Evolutionary conservation across 768 basidiomycete species (phyloP).

Genomic region (Hericium erinaceus): DNA sequence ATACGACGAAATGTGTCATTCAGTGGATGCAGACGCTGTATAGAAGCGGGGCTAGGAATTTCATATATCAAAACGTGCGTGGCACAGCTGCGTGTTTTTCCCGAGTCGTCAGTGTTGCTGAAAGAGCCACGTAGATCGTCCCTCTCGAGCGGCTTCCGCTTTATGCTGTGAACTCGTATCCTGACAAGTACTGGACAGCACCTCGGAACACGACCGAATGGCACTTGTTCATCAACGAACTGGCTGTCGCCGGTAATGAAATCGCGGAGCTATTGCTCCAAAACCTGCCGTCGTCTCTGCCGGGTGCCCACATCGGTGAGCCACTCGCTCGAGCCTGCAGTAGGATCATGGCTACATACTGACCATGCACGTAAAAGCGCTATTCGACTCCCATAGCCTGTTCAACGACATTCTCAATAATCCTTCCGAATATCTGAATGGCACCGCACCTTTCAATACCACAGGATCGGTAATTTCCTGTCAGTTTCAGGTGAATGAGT

Average conservation of each 20-base stretch:
- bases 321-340: neutral
- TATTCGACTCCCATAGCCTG: neutral
- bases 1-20: conserved; percentile 48
- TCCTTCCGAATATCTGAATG: neutral
- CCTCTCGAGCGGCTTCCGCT: conserved; percentile 22
- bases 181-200: conserved; percentile 24
- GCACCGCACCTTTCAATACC: neutral
- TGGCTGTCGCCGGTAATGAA: conserved; percentile 22
- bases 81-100: neutral
- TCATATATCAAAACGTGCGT: conserved; percentile 60
- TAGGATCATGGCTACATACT: no score
- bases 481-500: conserved; percentile 29
- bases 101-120: neutral
- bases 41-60: conserved; percentile 51
- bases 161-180: conserved; percentile 24
- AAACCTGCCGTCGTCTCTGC: conserved; percentile 17
- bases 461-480: conserved; percentile 44
- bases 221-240: conserved; percentile 25
- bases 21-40: conserved; percentile 52
- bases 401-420: neutral
- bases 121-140: conserved; percentile 22
- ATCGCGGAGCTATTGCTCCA: conserved; percentile 19
- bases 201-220: conserved; percentile 26
- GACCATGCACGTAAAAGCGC: neutral
- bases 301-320: conserved; percentile 50